Evolutionary conservation across 2,329 filamentous ascomycete genomes (phyloP), one percentile per base, ranked within the genome.

Genomic region (Juglanconis sp.): DNA sequence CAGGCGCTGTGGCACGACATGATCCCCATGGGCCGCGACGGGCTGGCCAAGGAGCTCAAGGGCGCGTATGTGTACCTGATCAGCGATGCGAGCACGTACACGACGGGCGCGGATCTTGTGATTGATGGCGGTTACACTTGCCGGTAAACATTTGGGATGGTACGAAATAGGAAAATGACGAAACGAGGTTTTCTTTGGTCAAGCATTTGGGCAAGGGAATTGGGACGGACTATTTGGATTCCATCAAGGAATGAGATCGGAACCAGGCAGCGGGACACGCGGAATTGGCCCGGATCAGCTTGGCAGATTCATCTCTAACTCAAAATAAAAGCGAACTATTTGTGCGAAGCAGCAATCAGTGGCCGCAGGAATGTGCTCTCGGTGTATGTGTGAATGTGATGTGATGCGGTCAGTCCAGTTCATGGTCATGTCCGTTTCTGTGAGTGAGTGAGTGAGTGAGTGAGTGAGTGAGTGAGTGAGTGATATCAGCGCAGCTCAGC

Each of bases 51-150:
- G 67, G 89, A 92, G 78, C 77, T 91, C 67, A 90, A 91, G 77
- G 88, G 87, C 9, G 88, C 87, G 24, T 93, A 89, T 71, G 79
- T 93, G 57, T 93, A 91, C 74, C 81, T 93, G 42, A 84, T 89
- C 31, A 88, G 83, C 47, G 89, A 93, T 70, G 90, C 90, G 5
- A 86, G 86, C 60, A 87, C 85, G 42, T 93, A 91, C 74, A 90
- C 87, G 4, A 92, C 90, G n/a, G 90, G 84, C 10, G 78, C 83
- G 4, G 87, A 91, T 70, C 78, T 92, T 40, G 75, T 90, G 62
- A 84, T 91, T 60, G 89, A 92, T 71, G 89, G 89, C 66, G 87
- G 87, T 52, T 90, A 90, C 75, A 78, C 75, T 65, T 68, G 72
- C 67, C 77, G 78, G 62, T 82, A 73, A 65, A 68, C 6, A 38